Evolutionary conservation across 2,329 filamentous ascomycete genomes (phyloP).

Genomic region (Pezicula rhizophila): DNA sequence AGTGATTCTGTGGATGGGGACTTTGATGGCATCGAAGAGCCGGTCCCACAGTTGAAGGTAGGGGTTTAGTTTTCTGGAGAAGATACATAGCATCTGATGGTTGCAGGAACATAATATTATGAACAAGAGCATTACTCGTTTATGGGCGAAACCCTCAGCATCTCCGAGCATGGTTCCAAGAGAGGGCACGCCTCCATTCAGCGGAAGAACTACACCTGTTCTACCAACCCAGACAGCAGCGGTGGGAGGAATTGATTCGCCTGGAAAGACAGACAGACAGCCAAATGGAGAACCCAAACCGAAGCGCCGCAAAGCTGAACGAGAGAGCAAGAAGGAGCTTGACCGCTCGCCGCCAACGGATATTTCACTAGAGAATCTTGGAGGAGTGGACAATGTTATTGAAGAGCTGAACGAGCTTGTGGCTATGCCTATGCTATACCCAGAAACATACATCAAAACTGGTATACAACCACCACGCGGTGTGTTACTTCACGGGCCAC

Average conservation of each 20-base stretch:
- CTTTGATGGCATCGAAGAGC: constrained; percentile 40
- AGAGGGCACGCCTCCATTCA: constrained; percentile 15
- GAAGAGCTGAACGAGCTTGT: constrained; percentile 64
- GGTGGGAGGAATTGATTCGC: constrained; percentile 19
- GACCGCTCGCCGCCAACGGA: constrained; percentile 62
- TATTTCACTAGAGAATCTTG: constrained; percentile 64
- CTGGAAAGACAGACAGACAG: constrained; percentile 42
- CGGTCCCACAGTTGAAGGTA: constrained; percentile 23
- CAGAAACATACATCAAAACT: constrained; percentile 58
- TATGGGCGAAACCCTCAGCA: constrained; percentile 42
- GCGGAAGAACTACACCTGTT: constrained; percentile 11
- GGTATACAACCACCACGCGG: constrained; percentile 67
- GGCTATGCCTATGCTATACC: constrained; percentile 64
- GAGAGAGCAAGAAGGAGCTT: constrained; percentile 41
- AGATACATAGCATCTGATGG: constrained; percentile 12
- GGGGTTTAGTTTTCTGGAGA: constrained; percentile 2
- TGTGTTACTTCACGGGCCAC: constrained; percentile 74
- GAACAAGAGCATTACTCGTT: constrained; percentile 58
- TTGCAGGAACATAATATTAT: constrained; percentile 51
- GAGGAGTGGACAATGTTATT: constrained; percentile 69
- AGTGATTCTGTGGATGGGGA: constrained; percentile 42
- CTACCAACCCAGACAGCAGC: constrained; percentile 15
- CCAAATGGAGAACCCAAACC: constrained; percentile 59
- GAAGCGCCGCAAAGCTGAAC: constrained; percentile 56
- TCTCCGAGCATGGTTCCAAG: constrained; percentile 15